Base-by-base conservation (phyloP, 2,329 filamentous ascomycete genomes). In the Beauveria medogensis region DNA sequence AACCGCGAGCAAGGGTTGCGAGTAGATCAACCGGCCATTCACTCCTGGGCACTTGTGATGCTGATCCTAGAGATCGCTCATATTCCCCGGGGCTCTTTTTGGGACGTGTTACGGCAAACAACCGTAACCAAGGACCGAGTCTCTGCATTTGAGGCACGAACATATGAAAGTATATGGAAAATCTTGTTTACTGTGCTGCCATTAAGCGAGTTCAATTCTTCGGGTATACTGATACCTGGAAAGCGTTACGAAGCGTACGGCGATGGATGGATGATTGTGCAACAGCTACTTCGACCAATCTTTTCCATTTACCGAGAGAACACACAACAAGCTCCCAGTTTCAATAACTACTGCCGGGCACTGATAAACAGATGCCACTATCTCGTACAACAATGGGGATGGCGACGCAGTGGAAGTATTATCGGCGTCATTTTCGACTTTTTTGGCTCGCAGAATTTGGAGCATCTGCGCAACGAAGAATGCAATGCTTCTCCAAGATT, bases 361-460 rank as follows among this genome's bases (percentile, higher is more conserved):
- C 69, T 86, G 5, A 73, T 88, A 37, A 77, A 78, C 20, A 81
- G 86, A 34, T 89, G 86, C 63, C 80, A 88, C 67, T 82, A 82
- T 67, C 77, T 88, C 10, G 81, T 87, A 52, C 75, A 80, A 61
- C 80, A 85, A 69, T 89, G 86, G 86, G 83, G 83, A 4, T 89
- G 86, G 86, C 76, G 76, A 43, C 82, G 76, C 63, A 83, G 80
- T 65, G 81, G 80, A 52, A 74, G 77, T 12, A 77, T 88, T 16
- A 74, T 88, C 37, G 83, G 85, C 1, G 75, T 80, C 2, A 80
- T 89, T 3, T 89, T 88, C 64, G 85, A 89, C 70, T 88, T 88
- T 67, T 89, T 88, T 65, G 85, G 84, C 10, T 80, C 80, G 2
- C 82, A 85, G 64, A 79, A 82, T 51, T 77, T 89, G 12, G 79